Base-by-base conservation (phyloP, 2,329 filamentous ascomycete species). In the Lecanosticta acicola region DNA sequence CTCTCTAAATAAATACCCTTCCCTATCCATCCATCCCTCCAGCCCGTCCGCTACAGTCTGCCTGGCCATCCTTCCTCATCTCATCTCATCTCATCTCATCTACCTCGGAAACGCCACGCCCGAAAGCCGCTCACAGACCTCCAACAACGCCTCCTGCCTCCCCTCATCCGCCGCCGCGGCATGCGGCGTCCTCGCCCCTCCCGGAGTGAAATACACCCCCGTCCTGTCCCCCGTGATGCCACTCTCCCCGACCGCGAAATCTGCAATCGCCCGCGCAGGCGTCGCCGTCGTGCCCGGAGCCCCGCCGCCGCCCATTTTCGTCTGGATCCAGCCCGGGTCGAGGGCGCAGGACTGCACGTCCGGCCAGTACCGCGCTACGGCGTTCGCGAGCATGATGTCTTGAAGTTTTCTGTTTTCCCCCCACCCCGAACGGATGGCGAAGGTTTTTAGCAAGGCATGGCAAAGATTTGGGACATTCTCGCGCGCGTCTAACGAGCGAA, bases 321-420 rank as follows among this genome's bases (percentile, higher is more conserved):
- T 72, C 63, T 67, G 65, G 18, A 72, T 68, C 68, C 68, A 71
- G 4, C 70, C 70, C 0, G 70, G 70, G 59, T 72, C 2, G 71
- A 78, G 7, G 0, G 70, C 66, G 35, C 73, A 74, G 26, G 70
- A 71, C 51, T 71, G 63, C 0, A 76, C 69, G 5, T 68, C 58
- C 1, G 65, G 58, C 60, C 71, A 74, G 5, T 68, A 62, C 10
- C 72, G 63, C 0, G 76, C 70, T 47, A 81, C 75, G 2, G 72
- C 75, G 45, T 75, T 77, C 1, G 76, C 74, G 11, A 81, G 66
- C 61, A 81, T 67, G 24, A 77, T 64, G 48, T 77, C 71, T 49
- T 80, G 76, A 24, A 81, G 56, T 59, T 82, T 81, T 4, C 34
- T 39, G 32, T 46, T 32, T n/a, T n/a, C n/a, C n/a, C n/a, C n/a